phyloP scores from a whole-genome alignment of 1,139 yeast genomes.

The Nadsonia commutata region DNA sequence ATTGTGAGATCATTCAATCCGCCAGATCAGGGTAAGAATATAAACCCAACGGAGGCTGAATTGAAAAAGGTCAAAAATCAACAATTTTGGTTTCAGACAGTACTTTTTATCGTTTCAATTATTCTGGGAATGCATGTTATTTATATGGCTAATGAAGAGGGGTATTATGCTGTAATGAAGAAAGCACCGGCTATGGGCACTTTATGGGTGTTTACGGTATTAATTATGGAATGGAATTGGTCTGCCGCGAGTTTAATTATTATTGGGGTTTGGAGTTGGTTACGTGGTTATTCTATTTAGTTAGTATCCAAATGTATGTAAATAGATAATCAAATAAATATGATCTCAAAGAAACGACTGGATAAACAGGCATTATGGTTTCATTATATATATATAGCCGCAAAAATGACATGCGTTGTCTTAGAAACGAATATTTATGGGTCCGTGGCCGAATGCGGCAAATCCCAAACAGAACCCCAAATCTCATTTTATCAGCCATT shows the following conservation, averaged over 20 bases:
- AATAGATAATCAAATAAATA: too few relatives aligned
- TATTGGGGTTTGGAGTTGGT: constrained; percentile 19
- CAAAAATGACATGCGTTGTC: too few relatives aligned
- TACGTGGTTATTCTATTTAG: constrained; percentile 2
- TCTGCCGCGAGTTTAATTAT: constrained; percentile 19
- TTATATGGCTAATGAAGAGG: constrained; percentile 22
- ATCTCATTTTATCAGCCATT: too few relatives aligned
- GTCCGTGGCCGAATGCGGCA: too few relatives aligned
- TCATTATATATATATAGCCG: too few relatives aligned
- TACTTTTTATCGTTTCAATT: constrained; percentile 14
- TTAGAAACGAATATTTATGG: too few relatives aligned
- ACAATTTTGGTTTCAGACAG: constrained; percentile 13
- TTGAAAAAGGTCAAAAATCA: not conserved
- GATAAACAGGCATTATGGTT: too few relatives aligned
- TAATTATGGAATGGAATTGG: constrained; percentile 27
- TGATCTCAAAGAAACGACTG: too few relatives aligned
- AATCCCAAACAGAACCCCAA: too few relatives aligned
- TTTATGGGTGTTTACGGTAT: constrained; percentile 26
- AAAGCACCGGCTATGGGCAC: constrained; percentile 29
- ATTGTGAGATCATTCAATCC: not conserved
- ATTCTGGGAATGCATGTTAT: constrained; percentile 23
- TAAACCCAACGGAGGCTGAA: not conserved
- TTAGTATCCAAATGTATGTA: too few relatives aligned
- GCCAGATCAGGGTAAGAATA: not conserved
- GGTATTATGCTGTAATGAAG: constrained; percentile 26